These are phyloP conservation scores for Diplocarpon rosae DNA, from an alignment of 2,329 filamentous ascomycete genomes.

Conservation along the genomic window DNA sequence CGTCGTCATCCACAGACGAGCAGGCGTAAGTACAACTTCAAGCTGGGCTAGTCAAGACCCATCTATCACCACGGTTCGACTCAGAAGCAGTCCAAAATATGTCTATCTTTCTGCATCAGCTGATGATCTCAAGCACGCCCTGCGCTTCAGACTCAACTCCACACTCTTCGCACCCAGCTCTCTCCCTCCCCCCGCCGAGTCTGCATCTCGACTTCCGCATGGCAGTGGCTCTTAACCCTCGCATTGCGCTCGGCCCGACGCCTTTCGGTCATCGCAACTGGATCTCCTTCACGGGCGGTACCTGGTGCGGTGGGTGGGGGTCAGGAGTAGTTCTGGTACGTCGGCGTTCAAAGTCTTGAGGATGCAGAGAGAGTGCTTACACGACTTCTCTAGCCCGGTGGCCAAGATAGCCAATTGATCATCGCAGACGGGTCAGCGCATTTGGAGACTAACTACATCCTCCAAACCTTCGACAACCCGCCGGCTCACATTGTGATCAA, in stretches of 20 bases:
- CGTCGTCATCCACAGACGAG: neutral
- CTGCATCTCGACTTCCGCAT: conserved; percentile 41
- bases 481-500: conserved; percentile 37
- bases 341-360: neutral
- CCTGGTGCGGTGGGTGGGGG: conserved; percentile 39
- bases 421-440: conserved; percentile 23
- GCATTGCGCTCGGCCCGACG: conserved; percentile 33
- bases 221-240: conserved; percentile 35
- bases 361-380: neutral
- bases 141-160: conserved; percentile 7
- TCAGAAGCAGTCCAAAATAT: too few species aligned
- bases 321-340: conserved; percentile 34
- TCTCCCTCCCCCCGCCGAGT: conserved; percentile 35
- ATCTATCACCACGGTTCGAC: too few species aligned
- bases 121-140: conserved; percentile 9
- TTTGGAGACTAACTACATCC: conserved; percentile 39
- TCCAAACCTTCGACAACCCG: conserved; percentile 36
- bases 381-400: conserved; percentile 21
- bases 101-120: too few species aligned
- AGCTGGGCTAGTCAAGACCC: neutral
- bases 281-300: conserved; percentile 36
- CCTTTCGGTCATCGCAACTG: conserved; percentile 36
- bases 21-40: neutral
- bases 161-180: conserved; percentile 28
- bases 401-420: conserved; percentile 30